A percentile compares a stretch with the other conserved stretches of the same genome.
Conservation (phyloP, 2,329 filamentous ascomycete species). For the Falciphora oryzae region DNA sequence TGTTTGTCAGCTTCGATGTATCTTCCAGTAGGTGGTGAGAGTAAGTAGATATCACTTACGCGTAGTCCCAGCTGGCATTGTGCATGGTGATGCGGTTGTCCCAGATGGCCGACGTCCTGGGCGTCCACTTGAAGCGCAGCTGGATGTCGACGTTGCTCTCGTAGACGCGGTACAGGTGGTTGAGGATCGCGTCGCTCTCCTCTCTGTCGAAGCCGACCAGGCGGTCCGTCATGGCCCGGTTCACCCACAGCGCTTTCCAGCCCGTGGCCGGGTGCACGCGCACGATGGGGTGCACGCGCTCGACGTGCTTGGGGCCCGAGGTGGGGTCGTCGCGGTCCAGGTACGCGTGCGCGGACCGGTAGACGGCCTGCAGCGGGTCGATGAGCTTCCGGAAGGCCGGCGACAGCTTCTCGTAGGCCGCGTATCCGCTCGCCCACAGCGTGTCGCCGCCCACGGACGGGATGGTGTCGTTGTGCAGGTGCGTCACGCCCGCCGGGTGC, state of each 20-base stretch:
- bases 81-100: conserved; percentile 71
- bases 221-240: conserved; percentile 60
- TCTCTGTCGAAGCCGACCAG: conserved; percentile 65
- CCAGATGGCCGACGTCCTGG: conserved; percentile 61
- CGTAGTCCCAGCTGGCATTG: conserved; percentile 70
- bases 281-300: conserved; percentile 62
- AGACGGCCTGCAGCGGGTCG: conserved; percentile 60
- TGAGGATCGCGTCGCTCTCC: conserved; percentile 63
- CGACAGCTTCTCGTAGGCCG: conserved; percentile 67
- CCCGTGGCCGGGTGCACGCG: conserved; percentile 64
- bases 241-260: conserved; percentile 70
- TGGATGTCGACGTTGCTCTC: conserved; percentile 68
- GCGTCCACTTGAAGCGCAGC: conserved; percentile 65
- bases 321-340: conserved; percentile 57
- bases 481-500: conserved; percentile 65
- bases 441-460: conserved; percentile 63
- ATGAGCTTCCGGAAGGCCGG: conserved; percentile 65
- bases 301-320: conserved; percentile 59
- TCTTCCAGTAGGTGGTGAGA: not conserved
- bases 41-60: not conserved
- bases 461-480: conserved; percentile 64
- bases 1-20: not conserved
- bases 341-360: conserved; percentile 60
- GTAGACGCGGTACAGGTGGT: conserved; percentile 62
- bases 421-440: conserved; percentile 65